Percentiles rank a stretch among this genome's conserved stretches.
phyloP scores from a whole-genome alignment of 2,329 filamentous ascomycete genomes.

The Aspergillus brunneoviolaceus region DNA sequence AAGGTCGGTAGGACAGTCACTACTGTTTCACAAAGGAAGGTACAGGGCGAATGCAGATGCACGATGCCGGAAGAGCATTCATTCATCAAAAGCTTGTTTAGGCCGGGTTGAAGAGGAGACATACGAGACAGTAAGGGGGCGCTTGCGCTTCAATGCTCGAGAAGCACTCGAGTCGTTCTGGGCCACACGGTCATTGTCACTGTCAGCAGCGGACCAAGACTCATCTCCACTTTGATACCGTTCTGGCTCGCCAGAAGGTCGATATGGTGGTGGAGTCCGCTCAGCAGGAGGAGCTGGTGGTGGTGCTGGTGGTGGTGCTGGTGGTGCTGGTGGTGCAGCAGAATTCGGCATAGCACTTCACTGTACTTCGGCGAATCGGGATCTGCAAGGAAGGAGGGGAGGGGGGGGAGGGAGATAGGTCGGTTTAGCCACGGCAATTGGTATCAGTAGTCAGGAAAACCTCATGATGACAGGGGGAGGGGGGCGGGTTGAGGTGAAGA shows the following conservation, averaged over 20 bases:
- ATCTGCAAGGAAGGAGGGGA: not conserved
- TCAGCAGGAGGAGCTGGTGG: conserved; percentile 19
- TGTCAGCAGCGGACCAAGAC: conserved; percentile 37
- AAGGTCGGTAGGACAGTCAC: not conserved
- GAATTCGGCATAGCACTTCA: conserved; percentile 32
- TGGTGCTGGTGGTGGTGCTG: no score
- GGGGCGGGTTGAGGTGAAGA: not conserved
- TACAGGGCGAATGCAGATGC: no score
- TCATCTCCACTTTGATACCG: conserved; percentile 35
- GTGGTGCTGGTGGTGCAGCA: conserved; percentile 7
- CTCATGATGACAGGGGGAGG: conserved; percentile 8
- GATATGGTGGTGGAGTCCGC: conserved; percentile 23
- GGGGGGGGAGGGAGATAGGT: conserved; percentile 13
- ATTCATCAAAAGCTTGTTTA: not conserved
- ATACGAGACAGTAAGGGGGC: conserved; percentile 41
- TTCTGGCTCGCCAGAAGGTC: conserved; percentile 24
- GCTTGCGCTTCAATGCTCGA: conserved; percentile 37
- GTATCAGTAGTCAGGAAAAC: conserved; percentile 9
- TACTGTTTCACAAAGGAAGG: not conserved
- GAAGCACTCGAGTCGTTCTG: conserved; percentile 29
- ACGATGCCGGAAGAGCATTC: no score
- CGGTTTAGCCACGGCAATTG: conserved; percentile 15
- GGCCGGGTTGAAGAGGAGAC: conserved; percentile 4
- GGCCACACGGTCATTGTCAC: conserved; percentile 31
- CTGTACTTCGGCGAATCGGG: conserved; percentile 32